Evolutionary conservation across 2,329 filamentous ascomycete species (phyloP), one percentile per base, ranked within the genome.

Genomic region (Cryoendolithus antarcticus): DNA sequence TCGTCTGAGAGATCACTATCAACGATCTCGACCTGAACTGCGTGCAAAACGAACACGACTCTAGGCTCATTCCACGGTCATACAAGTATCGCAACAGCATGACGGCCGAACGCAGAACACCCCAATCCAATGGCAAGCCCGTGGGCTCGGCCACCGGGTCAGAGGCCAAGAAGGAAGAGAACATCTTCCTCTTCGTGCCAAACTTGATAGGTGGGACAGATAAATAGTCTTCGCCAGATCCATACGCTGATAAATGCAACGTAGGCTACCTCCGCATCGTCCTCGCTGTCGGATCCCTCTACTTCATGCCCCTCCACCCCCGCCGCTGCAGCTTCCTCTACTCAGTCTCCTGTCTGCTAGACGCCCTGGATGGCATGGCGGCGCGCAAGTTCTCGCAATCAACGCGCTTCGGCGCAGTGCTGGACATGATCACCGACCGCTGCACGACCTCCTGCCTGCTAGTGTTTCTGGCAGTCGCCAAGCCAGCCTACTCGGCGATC

Each of bases 261-360:
- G 15, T 19, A 19, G 68, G 68, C 45, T 71, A 71, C 54, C 59
- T 58, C 34, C 67, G 68, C 40, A 62, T 71, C 50, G 57, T 71
- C 36, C 65, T 71, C 49, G 86, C 88, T 52, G 68, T 95, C 54
- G 85, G 83, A 35, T 95, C 91, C 21, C 78, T 98, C 49, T 94
- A 96, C 69, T 98, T 95, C 70, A 98, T 98, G 91, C 89, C 91
- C 37, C 76, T 96, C 39, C 91, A 98, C 62, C 89, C 89, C n/a
- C 82, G 89, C 54, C 94, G 88, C 30, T 96, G 89, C 67, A 88
- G 84, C 43, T 63, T 88, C 36, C 76, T 93, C 39, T 98, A 98
- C 71, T 89, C 80, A 59, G 68, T 98, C 43, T 96, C 89, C 19
- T 96, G 91, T 61, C 75, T 96, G 33, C 81, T 98, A 48, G 91